A percentile compares a stretch with the other conserved stretches of the same genome.
phyloP scores from a whole-genome alignment of 1,284 basidiomycete species.

The Peniophora sp. region DNA sequence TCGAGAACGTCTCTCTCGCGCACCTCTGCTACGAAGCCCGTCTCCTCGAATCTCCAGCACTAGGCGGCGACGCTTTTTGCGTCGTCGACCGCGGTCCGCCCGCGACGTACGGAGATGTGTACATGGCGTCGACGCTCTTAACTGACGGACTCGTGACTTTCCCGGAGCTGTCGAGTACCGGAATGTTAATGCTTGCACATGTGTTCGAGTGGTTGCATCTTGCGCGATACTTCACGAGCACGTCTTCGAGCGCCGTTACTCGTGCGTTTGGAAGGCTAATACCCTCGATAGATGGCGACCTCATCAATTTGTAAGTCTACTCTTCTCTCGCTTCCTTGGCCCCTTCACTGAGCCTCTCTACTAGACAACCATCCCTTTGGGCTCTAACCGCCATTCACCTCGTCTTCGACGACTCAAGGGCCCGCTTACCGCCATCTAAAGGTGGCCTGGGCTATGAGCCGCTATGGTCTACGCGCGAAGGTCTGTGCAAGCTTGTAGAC shows the following conservation, averaged over 20 bases:
- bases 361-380: conserved; percentile 56
- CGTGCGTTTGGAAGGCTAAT: conserved; percentile 30
- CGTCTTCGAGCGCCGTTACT: conserved; percentile 19
- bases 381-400: conserved; percentile 55
- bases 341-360: no score
- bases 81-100: conserved; percentile 57
- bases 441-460: conserved; percentile 64
- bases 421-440: conserved; percentile 43
- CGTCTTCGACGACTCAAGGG: conserved; percentile 64
- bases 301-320: conserved; percentile 40
- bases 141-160: conserved; percentile 34
- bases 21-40: conserved; percentile 66
- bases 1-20: conserved; percentile 65
- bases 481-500: conserved; percentile 32
- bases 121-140: conserved; percentile 39
- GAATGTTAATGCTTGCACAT: conserved; percentile 46
- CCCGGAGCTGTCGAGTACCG: conserved; percentile 42
- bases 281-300: conserved; percentile 42
- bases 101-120: conserved; percentile 53
- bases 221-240: conserved; percentile 28
- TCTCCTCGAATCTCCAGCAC: conserved; percentile 52
- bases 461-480: conserved; percentile 44
- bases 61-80: conserved; percentile 62
- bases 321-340: no score
- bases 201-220: conserved; percentile 50